Percentiles rank a stretch among this genome's conserved stretches.
Conservation (phyloP, 1,139 yeast species). For the Blastobotrys petasosporus region DNA sequence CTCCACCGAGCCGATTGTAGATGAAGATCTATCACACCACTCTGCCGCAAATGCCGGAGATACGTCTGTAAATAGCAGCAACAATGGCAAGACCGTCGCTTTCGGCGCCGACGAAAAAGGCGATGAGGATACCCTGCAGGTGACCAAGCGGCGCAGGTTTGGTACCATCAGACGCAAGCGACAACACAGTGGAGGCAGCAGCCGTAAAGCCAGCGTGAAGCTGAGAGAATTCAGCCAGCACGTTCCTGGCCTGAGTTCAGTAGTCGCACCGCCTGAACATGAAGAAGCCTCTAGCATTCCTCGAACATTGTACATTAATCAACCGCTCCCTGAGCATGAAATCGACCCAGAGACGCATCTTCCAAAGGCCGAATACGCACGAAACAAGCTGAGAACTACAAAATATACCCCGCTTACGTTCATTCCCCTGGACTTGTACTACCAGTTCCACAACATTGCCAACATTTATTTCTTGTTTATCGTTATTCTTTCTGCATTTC, state of each 20-base stretch:
- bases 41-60: slow-evolving; percentile 3
- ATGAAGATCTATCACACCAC: neutral
- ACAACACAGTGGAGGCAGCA: slow-evolving; percentile 5
- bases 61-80: neutral
- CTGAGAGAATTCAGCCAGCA: slow-evolving; percentile 20
- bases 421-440: slow-evolving; percentile 68
- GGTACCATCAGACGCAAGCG: slow-evolving; percentile 14
- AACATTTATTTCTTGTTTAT: slow-evolving; percentile 73
- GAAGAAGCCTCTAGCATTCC: slow-evolving; percentile 3
- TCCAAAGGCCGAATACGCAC: slow-evolving; percentile 43
- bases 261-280: slow-evolving; percentile 15
- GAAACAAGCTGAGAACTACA: slow-evolving; percentile 88
- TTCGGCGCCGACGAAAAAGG: too few relatives aligned
- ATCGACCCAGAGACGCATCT: slow-evolving; percentile 48
- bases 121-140: neutral
- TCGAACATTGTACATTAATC: slow-evolving; percentile 36
- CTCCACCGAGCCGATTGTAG: too few relatives aligned
- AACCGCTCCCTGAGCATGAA: slow-evolving; percentile 55
- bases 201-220: slow-evolving; percentile 1
- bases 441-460: slow-evolving; percentile 81
- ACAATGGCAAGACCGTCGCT: too few relatives aligned
- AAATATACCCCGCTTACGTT: slow-evolving; percentile 88
- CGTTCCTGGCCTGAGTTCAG: slow-evolving; percentile 20
- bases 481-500: slow-evolving; percentile 52
- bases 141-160: slow-evolving; percentile 17